Conservation (phyloP, 2,329 filamentous ascomycete genomes). For the Fusarium ambrosium region DNA sequence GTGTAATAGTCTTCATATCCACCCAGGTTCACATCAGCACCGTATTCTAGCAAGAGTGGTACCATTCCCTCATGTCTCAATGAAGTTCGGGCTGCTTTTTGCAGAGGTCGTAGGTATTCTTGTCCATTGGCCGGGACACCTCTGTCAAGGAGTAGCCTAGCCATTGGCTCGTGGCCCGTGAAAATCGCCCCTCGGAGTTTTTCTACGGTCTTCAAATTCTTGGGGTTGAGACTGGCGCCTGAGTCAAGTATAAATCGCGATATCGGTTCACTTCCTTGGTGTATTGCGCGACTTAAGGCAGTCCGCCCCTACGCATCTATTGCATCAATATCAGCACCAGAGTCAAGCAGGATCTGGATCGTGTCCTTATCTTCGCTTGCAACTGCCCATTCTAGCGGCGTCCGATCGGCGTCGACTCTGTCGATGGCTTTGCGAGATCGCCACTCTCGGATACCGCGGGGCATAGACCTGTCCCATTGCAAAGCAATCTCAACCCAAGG, state of each 20-base stretch:
- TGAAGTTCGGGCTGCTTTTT: no score
- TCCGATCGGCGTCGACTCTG: neutral
- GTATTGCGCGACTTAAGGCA: neutral
- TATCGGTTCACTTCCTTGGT: neutral
- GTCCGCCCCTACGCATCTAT: rapidly evolving
- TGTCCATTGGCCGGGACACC: neutral
- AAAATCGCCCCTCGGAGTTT: no score
- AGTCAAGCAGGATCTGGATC: neutral
- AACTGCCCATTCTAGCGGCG: neutral
- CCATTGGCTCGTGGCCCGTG: neutral
- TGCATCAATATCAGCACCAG: neutral
- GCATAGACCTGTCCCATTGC: neutral
- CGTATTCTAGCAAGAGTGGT: neutral
- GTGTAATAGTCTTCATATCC: no score
- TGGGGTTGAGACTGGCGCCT: neutral
- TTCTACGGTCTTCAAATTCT: no score
- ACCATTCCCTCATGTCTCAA: neutral
- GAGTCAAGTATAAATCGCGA: neutral
- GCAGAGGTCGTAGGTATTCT: no score
- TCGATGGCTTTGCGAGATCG: neutral
- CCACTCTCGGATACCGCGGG: no score
- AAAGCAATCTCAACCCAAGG: neutral
- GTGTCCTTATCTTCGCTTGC: neutral
- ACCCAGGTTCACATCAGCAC: neutral
- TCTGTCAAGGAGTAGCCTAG: neutral